These are phyloP conservation scores for Aaosphaeria pasadenensis DNA, from an alignment of 2,329 filamentous ascomycete species.

Conservation along the genomic window DNA sequence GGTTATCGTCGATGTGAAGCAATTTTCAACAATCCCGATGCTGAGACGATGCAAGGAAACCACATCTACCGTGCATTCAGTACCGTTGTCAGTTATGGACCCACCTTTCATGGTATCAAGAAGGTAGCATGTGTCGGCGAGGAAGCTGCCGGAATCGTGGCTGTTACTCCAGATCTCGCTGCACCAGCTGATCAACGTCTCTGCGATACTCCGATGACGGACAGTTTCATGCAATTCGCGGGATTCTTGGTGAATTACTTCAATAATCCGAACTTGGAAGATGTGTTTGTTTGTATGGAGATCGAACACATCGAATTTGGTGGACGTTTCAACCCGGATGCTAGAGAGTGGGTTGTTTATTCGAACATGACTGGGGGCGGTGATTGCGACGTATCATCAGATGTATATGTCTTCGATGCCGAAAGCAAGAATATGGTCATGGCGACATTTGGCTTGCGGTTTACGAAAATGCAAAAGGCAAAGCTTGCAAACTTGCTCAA, in stretches of 20 bases:
- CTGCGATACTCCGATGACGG: slow-evolving; percentile 10
- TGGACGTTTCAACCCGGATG: slow-evolving; percentile 7
- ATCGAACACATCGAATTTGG: slow-evolving; percentile 15
- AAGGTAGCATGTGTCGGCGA: neutral
- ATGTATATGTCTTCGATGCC: slow-evolving; percentile 9
- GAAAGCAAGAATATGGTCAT: slow-evolving; percentile 8
- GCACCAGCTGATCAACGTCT: slow-evolving; percentile 1
- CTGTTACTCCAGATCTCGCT: neutral
- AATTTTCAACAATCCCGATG: slow-evolving; percentile 21
- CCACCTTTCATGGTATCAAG: slow-evolving; percentile 28
- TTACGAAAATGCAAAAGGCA: slow-evolving; percentile 4
- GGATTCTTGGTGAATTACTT: slow-evolving; percentile 39
- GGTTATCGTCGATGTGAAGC: slow-evolving; percentile 18
- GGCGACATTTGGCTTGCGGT: slow-evolving; percentile 5
- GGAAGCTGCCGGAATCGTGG: slow-evolving; percentile 11
- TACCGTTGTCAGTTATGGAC: slow-evolving; percentile 34
- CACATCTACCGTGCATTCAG: slow-evolving; percentile 40
- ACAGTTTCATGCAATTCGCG: slow-evolving; percentile 36
- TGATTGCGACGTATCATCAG: slow-evolving; percentile 3
- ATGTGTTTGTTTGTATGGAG: slow-evolving; percentile 19
- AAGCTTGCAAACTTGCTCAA: slow-evolving; percentile 3
- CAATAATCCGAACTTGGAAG: slow-evolving; percentile 9
- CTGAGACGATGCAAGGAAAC: slow-evolving; percentile 28
- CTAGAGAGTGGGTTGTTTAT: slow-evolving; percentile 10
- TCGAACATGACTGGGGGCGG: slow-evolving; percentile 4